Evolutionary conservation across 2,329 filamentous ascomycete species (phyloP).

Genomic region (Biscogniauxia marginata): DNA sequence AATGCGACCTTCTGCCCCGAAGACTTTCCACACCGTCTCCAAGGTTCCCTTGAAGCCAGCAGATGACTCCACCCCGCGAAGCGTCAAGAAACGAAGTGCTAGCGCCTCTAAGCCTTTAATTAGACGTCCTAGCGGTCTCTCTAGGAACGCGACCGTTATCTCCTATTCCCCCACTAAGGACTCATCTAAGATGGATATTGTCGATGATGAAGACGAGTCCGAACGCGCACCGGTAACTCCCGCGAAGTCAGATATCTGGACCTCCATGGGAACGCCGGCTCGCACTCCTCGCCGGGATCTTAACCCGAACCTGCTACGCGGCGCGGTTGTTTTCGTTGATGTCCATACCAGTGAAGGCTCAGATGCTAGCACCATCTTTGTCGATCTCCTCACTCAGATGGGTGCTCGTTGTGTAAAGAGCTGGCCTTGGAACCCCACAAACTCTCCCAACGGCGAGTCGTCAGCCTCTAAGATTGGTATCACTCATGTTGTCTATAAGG

Average conservation of each 20-base stretch:
- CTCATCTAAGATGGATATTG: constrained; percentile 28
- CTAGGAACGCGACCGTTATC: constrained; percentile 51
- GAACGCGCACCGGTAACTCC: constrained; percentile 41
- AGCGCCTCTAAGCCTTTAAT: constrained; percentile 49
- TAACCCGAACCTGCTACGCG: constrained; percentile 57
- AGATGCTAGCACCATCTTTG: constrained; percentile 78
- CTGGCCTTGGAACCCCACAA: constrained; percentile 69
- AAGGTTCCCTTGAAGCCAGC: constrained; percentile 74
- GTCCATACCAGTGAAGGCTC: constrained; percentile 79
- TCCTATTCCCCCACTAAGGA: constrained; percentile 54
- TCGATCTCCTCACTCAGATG: constrained; percentile 76
- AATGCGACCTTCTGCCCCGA: constrained; percentile 44
- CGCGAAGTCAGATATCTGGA: constrained; percentile 52
- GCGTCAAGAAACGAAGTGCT: constrained; percentile 49
- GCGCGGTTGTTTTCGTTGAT: constrained; percentile 78
- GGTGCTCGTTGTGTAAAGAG: constrained; percentile 75
- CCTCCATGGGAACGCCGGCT: constrained; percentile 53
- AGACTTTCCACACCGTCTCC: constrained; percentile 68
- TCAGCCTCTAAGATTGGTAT: constrained; percentile 63
- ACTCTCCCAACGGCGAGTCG: constrained; percentile 34
- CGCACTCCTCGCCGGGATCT: constrained; percentile 56
- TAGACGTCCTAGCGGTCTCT: constrained; percentile 42
- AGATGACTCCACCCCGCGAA: constrained; percentile 53
- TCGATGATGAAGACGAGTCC: constrained; percentile 19
- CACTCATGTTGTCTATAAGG: constrained; percentile 89